Evolutionary conservation across 805 yeast genomes (phyloP).

Genomic region (Yarrowia alimentaria): DNA sequence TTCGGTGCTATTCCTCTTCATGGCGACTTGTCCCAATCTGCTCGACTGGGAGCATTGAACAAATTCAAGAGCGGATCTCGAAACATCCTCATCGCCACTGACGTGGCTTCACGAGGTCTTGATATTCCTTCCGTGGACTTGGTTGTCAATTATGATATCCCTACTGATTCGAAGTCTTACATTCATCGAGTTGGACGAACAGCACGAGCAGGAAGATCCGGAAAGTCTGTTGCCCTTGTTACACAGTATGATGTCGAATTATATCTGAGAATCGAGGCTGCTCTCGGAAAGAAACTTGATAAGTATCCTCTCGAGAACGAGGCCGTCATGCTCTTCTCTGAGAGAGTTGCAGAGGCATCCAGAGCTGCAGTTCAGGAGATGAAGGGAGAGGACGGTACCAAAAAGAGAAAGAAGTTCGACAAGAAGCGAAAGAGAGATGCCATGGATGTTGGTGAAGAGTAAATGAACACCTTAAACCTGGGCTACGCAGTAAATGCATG

Average conservation of each 20-base stretch:
- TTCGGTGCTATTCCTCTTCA: conserved; percentile 90
- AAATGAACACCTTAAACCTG: too few relatives aligned
- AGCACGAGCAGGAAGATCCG: conserved; percentile 93
- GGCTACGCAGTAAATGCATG: too few relatives aligned
- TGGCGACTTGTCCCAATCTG: conserved; percentile 93
- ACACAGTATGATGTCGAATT: conserved; percentile 94
- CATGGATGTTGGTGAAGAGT: conserved; percentile 47
- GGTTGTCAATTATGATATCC: conserved; percentile 88
- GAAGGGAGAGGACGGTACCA: conserved; percentile 53
- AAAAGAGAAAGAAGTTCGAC: conserved; percentile 44
- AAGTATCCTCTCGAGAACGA: conserved; percentile 78
- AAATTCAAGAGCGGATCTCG: conserved; percentile 94
- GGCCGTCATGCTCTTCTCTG: conserved; percentile 72
- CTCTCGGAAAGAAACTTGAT: conserved; percentile 71
- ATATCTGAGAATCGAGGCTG: conserved; percentile 84
- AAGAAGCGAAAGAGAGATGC: conserved; percentile 47
- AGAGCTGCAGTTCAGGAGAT: conserved; percentile 83
- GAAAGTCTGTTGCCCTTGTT: conserved; percentile 78
- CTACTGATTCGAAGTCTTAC: conserved; percentile 93
- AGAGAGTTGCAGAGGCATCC: conserved; percentile 86
- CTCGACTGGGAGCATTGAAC: conserved; percentile 85
- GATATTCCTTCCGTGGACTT: conserved; percentile 92
- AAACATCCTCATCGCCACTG: conserved; percentile 87
- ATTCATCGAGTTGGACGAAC: conserved; percentile 98
- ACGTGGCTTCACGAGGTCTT: conserved; percentile 95